These are phyloP conservation scores for Articulospora tetracladia DNA, from an alignment of 495 filamentous ascomycete genomes.

Conservation along the genomic window DNA sequence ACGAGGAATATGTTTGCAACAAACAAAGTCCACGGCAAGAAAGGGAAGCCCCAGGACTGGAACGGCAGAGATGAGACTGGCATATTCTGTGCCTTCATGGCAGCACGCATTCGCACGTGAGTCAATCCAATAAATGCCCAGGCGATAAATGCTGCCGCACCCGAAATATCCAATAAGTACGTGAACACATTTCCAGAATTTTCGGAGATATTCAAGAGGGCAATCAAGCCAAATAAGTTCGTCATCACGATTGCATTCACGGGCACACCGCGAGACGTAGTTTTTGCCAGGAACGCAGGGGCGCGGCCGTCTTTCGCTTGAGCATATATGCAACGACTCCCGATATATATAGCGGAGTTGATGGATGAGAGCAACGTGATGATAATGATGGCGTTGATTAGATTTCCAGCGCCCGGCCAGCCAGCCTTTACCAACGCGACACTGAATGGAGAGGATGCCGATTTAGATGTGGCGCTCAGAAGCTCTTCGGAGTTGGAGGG, in stretches of 20 bases:
- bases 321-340: slow-evolving; percentile 60
- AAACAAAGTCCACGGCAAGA: slow-evolving; percentile 58
- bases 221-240: slow-evolving; percentile 48
- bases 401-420: slow-evolving; percentile 58
- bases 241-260: slow-evolving; percentile 47
- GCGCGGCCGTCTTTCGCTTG: slow-evolving; percentile 52
- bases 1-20: slow-evolving; percentile 59
- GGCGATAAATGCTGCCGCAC: slow-evolving; percentile 85
- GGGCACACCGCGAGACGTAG: slow-evolving; percentile 55
- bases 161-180: slow-evolving; percentile 89
- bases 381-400: slow-evolving; percentile 70
- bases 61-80: slow-evolving; percentile 73
- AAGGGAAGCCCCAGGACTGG: slow-evolving; percentile 57
- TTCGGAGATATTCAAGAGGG: slow-evolving; percentile 47
- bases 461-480: slow-evolving; percentile 33
- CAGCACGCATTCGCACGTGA: slow-evolving; percentile 88
- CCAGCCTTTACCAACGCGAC: slow-evolving; percentile 61
- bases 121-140: slow-evolving; percentile 86
- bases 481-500: slow-evolving; percentile 27
- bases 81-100: slow-evolving; percentile 70
- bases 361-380: slow-evolving; percentile 54
- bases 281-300: slow-evolving; percentile 50
- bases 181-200: slow-evolving; percentile 53
- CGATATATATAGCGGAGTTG: slow-evolving; percentile 59
- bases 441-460: slow-evolving; percentile 65